phyloP scores from a whole-genome alignment of 768 basidiomycete genomes.

The Auricularia sp. region DNA sequence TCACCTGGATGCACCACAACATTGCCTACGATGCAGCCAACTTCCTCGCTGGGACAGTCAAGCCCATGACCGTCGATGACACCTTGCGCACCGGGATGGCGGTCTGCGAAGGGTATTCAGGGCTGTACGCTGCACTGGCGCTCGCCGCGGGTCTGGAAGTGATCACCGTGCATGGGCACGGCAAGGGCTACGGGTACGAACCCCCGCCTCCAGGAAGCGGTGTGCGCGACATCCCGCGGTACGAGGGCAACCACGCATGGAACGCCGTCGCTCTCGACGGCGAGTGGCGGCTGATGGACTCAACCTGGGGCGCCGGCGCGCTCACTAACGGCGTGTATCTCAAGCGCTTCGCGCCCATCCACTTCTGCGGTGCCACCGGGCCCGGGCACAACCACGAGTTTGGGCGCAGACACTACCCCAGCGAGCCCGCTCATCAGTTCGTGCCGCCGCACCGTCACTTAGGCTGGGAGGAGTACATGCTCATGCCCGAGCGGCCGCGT shows the following conservation, averaged over 20 bases:
- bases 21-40: constrained; percentile 3
- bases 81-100: constrained; percentile 3
- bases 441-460: neutral
- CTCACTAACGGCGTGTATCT: neutral
- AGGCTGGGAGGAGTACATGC: neutral
- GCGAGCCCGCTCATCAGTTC: neutral
- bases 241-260: constrained; percentile 5
- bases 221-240: neutral
- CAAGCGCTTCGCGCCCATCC: constrained; percentile 4
- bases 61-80: neutral
- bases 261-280: constrained; percentile 4
- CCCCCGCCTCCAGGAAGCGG: neutral
- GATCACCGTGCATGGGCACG: neutral
- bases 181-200: constrained; percentile 4
- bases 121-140: constrained; percentile 1
- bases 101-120: constrained; percentile 6
- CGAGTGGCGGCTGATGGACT: constrained; percentile 6
- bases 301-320: constrained; percentile 5
- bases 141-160: constrained; percentile 1
- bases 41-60: neutral
- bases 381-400: constrained; percentile 1
- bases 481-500: neutral
- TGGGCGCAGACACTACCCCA: constrained; percentile 2
- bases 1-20: constrained; percentile 8
- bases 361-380: constrained; percentile 1